These are phyloP conservation scores for Chenopodium album DNA, from an alignment of 148 eudicot species.

Conservation along the genomic window DNA sequence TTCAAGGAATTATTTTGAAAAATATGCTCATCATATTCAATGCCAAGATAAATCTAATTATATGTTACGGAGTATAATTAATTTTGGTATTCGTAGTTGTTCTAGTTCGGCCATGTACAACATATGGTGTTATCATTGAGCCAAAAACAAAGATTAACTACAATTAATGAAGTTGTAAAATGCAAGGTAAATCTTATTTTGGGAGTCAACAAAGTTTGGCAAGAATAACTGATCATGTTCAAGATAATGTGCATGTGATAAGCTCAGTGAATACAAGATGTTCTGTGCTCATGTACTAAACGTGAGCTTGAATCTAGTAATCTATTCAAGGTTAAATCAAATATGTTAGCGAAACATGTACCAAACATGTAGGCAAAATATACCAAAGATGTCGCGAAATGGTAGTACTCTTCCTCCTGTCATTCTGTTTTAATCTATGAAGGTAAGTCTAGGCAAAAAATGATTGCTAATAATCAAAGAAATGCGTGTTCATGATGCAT, in stretches of 20 bases:
- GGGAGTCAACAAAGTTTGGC: neutral
- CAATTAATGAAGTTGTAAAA: too few species aligned
- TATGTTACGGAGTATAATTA: too few species aligned
- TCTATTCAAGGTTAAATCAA: neutral
- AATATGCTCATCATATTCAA: too few species aligned
- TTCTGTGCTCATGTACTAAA: neutral
- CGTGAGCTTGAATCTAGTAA: neutral
- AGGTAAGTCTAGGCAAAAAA: neutral
- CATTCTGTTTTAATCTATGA: neutral
- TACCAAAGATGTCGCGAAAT: neutral
- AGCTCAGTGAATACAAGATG: neutral
- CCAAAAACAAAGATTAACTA: too few species aligned
- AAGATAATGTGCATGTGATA: neutral
- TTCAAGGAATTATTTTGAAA: too few species aligned
- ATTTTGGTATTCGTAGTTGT: too few species aligned
- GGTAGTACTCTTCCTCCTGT: too few species aligned
- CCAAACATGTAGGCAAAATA: neutral
- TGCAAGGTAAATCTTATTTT: neutral
- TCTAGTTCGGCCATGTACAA: neutral
- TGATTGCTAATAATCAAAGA: neutral
- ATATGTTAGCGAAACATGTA: neutral
- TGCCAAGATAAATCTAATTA: too few species aligned
- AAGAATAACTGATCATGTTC: neutral
- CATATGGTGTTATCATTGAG: neutral
- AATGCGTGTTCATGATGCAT: neutral